Evolutionary conservation across 2,329 filamentous ascomycete species (phyloP).

Genomic region (Whalleya microplaca): DNA sequence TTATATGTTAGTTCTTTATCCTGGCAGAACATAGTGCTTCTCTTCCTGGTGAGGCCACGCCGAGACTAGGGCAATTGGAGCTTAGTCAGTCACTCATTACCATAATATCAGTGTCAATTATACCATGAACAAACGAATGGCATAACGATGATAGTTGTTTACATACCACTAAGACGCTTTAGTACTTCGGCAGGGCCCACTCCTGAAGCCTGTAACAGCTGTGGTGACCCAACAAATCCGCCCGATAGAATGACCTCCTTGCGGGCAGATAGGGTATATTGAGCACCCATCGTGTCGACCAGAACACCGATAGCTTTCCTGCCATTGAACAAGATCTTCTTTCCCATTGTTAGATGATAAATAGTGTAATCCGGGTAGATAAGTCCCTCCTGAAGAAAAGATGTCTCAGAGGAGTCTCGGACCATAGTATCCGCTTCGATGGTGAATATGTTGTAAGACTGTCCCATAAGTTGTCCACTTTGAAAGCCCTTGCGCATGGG

Average conservation of each 20-base stretch:
- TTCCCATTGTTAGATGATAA: constrained; percentile 46
- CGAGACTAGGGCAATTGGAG: too few species aligned
- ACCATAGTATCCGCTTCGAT: constrained; percentile 33
- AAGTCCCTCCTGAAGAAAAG: constrained; percentile 38
- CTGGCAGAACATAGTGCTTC: constrained; percentile 29
- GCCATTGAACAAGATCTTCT: constrained; percentile 47
- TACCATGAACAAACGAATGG: too few species aligned
- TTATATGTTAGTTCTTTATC: too few species aligned
- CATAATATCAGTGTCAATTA: too few species aligned
- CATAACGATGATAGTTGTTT: too few species aligned
- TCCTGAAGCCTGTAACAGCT: too few species aligned
- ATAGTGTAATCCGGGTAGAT: constrained; percentile 36
- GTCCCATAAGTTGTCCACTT: constrained; percentile 44
- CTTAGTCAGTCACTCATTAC: too few species aligned
- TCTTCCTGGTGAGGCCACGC: too few species aligned
- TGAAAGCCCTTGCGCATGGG: constrained; percentile 39
- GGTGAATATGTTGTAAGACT: constrained; percentile 37
- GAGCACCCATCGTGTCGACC: constrained; percentile 18
- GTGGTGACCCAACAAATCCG: too few species aligned
- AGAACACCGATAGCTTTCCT: constrained; percentile 37
- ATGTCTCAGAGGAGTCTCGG: constrained; percentile 42
- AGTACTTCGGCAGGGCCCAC: constrained; percentile 32
- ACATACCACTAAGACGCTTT: too few species aligned
- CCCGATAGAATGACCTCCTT: constrained; percentile 31
- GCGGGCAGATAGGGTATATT: constrained; percentile 28